Conservation (phyloP, 2,329 filamentous ascomycete species). For the Ophiosphaerella narmari region DNA sequence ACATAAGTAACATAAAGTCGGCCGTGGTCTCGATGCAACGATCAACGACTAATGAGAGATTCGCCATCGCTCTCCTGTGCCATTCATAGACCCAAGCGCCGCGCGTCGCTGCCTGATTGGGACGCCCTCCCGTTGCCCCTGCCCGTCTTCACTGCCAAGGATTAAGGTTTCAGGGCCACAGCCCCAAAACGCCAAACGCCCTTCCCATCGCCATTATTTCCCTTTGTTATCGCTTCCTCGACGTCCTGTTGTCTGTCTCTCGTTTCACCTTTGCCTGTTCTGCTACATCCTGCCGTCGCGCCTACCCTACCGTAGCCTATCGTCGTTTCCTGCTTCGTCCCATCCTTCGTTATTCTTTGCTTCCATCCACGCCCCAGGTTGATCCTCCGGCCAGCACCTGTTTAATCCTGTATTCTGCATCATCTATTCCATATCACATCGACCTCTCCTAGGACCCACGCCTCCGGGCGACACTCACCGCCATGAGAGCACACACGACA, state of each 20-base stretch:
- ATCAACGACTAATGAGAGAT: slow-evolving; percentile 14
- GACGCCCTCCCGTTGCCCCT: slow-evolving; percentile 22
- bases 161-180: slow-evolving; percentile 30
- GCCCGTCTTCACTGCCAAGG: slow-evolving; percentile 24
- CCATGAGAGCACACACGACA: slow-evolving; percentile 42
- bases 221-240: slow-evolving; percentile 20
- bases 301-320: slow-evolving; percentile 12
- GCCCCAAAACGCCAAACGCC: slow-evolving; percentile 30
- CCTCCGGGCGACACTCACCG: slow-evolving; percentile 34
- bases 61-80: slow-evolving; percentile 9
- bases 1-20: neutral
- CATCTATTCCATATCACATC: slow-evolving; percentile 16
- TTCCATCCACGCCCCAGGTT: slow-evolving; percentile 38
- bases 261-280: slow-evolving; percentile 37
- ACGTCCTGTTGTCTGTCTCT: slow-evolving; percentile 35
- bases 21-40: slow-evolving; percentile 28
- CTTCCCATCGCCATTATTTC: slow-evolving; percentile 20
- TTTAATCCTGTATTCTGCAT: slow-evolving; percentile 31
- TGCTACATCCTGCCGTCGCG: slow-evolving; percentile 12
- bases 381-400: slow-evolving; percentile 38
- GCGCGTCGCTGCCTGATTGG: slow-evolving; percentile 36
- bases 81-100: slow-evolving; percentile 9
- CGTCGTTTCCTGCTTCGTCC: slow-evolving; percentile 17
- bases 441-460: slow-evolving; percentile 18
- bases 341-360: slow-evolving; percentile 10